Evolutionary conservation across 176 grass and related monocot species (phyloP), one percentile per base, ranked within the genome.

Genomic region (Chrysopogon serrulatus): DNA sequence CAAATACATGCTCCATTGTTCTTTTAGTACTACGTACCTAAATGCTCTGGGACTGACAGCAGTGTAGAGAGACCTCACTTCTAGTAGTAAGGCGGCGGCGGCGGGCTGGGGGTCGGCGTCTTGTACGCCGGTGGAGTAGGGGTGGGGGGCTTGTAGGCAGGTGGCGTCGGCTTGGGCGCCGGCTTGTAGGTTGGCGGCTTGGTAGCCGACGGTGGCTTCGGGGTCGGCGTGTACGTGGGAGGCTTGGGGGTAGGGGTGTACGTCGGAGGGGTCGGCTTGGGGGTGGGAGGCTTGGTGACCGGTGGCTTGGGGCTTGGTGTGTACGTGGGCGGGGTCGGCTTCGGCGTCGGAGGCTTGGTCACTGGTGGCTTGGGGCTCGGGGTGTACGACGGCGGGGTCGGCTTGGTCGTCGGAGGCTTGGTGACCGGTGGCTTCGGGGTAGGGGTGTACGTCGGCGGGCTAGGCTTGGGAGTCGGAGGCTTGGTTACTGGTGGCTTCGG

Each of bases 51-150:
- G 12, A 26, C 10, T 48, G 37, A 32, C 18, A 27, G 71, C 43
- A 16, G 28, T 10, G 62, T 7, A n/a, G 11, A 11, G 36, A 10
- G 51, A 15, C 33, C 31, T 79, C 27, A 83, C 48, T 82, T 36
- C 60, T 63, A 36, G 47, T 92, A 81, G 84, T 94, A 74, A 36
- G 89, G 89, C 51, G 90, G 92, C 63, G 92, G 92, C 0, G 74
- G 74, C 5, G 83, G 83, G 6, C 24, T 80, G 4, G 84, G 61
- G 3, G 34, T 36, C 27, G 62, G 65, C 3, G 77, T 28, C 35
- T 33, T 83, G 39, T 84, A 71, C 0, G 51, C 18, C 54, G 54
- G 54, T 12, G 54, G 54, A 26, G 54, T 26, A 0, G 56, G n/a
- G 3, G 23, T 26, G 0, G 56, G 23, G 2, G 39, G 49, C 49